Percentiles rank a stretch among this genome's conserved stretches.
These are phyloP conservation scores for Pythium sp. DNA, from an alignment of 352 stramenopile species.

Conservation along the genomic window DNA sequence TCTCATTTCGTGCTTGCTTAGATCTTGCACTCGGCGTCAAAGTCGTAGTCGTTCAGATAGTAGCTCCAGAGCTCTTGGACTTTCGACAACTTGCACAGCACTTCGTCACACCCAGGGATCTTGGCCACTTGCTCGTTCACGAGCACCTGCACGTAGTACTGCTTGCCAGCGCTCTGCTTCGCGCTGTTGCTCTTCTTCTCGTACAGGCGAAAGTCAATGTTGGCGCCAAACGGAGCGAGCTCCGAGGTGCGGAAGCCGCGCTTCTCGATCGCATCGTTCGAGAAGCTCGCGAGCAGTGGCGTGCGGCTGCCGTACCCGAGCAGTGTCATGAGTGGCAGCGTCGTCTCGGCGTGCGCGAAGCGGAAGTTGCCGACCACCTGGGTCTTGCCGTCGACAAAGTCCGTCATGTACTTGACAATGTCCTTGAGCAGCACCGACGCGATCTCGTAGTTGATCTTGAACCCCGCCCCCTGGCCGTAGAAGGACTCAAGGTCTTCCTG, in stretches of 20 bases:
- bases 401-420: conserved; percentile 35
- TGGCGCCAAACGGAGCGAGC: conserved; percentile 43
- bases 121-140: conserved; percentile 35
- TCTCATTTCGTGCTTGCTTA: background rate
- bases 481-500: conserved; percentile 46
- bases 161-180: background rate
- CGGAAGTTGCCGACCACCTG: conserved; percentile 34
- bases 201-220: conserved; percentile 51
- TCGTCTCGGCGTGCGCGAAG: conserved; percentile 72
- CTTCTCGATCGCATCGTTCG: conserved; percentile 24
- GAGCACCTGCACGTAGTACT: conserved; percentile 41
- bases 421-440: conserved; percentile 35
- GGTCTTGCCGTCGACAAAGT: conserved; percentile 6
- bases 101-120: conserved; percentile 38
- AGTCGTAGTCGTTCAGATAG: conserved; percentile 49
- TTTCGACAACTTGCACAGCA: conserved; percentile 38
- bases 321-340: conserved; percentile 62
- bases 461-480: conserved; percentile 43
- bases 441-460: conserved; percentile 57
- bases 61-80: conserved; percentile 51
- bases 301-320: conserved; percentile 39
- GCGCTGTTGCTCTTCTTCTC: conserved; percentile 9
- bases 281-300: conserved; percentile 28
- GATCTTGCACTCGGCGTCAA: conserved; percentile 27
- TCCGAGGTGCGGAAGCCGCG: conserved; percentile 39